Evolutionary conservation across 2,329 filamentous ascomycete species (phyloP), one percentile per base, ranked within the genome.

Genomic region (Ceratocystis albifundus): DNA sequence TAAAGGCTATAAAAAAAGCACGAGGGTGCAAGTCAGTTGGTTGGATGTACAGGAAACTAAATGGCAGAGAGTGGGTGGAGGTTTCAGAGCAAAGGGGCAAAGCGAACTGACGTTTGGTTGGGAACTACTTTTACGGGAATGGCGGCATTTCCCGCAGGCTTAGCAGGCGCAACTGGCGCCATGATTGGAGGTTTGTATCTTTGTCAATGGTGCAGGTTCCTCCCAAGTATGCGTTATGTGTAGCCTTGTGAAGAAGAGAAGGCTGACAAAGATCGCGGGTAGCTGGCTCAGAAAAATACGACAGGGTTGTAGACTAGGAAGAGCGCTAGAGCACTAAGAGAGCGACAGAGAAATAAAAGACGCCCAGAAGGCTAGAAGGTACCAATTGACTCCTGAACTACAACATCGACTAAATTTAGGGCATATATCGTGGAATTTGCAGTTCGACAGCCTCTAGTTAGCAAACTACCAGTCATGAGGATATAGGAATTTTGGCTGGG

Each of bases 41-140:
- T 8, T 36, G 6, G 28, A 30, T 7, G 55, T 32, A 59, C 2
- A 3, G 55, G 30, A 20, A 15, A 10, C 48, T 17, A 4, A 36
- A n/a, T 28, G 8, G 25, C 12, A 25, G 32, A 30, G n/a, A 36
- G 25, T 10, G 55, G 30, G 25, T 10, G 55, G 30, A 36, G 28
- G 20, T 17, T 32, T 1, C 28, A 25, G 15, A 59, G 8, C 4
- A 22, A 8, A n/a, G 30, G 41, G 70, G 71, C 41, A 69, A 69
- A 30, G 41, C 8, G 15, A 69, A 79, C 86, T 78, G 75, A 89
- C 85, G 88, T 90, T 76, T 91, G 88, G 72, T 89, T 92, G 57
- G 88, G 88, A 68, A 86, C 78, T 63, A 82, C 78, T 36, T 59
- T 59, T 59, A 59, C 32, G 17, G 55, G 55, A 28, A 59, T 59